phyloP scores from a whole-genome alignment of 768 basidiomycete species.

The Serendipita sp. region DNA sequence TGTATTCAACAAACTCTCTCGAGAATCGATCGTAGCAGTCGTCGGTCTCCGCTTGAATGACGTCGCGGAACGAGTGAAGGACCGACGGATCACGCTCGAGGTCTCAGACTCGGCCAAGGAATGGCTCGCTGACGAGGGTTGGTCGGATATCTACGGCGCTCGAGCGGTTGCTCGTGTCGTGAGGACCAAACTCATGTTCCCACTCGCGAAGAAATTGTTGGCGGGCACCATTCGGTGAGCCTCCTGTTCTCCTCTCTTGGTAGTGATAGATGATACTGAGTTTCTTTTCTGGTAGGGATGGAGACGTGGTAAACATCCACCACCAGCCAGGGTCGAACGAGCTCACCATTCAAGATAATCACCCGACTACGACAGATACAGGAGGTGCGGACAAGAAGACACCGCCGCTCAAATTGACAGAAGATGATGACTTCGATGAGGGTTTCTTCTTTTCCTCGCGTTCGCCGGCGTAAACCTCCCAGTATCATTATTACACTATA shows the following conservation, averaged over 20 bases:
- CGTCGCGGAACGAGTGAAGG: conserved; percentile 46
- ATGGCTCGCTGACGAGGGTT: conserved; percentile 64
- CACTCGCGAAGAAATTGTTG: conserved; percentile 64
- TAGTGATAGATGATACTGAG: conserved; percentile 42
- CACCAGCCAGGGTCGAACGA: conserved; percentile 26
- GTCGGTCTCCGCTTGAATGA: conserved; percentile 64
- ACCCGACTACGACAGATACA: conserved; percentile 20
- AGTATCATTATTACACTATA: background rate
- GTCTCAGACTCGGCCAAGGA: conserved; percentile 43
- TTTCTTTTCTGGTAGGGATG: conserved; percentile 29
- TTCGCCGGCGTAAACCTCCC: background rate
- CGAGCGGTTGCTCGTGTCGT: conserved; percentile 80
- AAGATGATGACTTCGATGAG: conserved; percentile 3
- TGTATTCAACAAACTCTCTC: conserved; percentile 82
- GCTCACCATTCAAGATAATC: conserved; percentile 48
- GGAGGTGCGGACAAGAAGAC: background rate
- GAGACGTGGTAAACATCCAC: conserved; percentile 46
- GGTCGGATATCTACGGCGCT: conserved; percentile 75
- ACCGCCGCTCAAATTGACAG: background rate
- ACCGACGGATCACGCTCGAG: conserved; percentile 53
- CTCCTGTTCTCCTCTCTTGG: background rate
- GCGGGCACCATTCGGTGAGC: conserved; percentile 58
- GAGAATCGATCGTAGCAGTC: conserved; percentile 55
- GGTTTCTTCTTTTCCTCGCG: conserved; percentile 2
- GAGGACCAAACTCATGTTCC: conserved; percentile 64